A percentile compares a stretch with the other conserved stretches of the same genome.
These are phyloP conservation scores for Sporothrix curviconia DNA, from an alignment of 2,329 filamentous ascomycete species.

Conservation along the genomic window DNA sequence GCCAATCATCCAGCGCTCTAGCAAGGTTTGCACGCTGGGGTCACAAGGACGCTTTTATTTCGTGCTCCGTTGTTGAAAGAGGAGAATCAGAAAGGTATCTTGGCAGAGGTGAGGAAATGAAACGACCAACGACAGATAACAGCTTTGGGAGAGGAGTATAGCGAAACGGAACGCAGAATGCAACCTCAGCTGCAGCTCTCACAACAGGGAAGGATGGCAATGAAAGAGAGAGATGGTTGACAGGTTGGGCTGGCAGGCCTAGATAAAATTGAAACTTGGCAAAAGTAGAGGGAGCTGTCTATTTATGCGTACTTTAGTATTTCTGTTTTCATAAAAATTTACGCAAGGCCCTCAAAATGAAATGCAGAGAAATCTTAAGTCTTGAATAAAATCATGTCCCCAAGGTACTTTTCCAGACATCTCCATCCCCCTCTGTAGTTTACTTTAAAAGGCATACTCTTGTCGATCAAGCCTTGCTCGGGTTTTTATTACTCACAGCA, in stretches of 20 bases:
- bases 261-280: not conserved
- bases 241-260: not conserved
- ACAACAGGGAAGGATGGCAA: no score
- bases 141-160: no score
- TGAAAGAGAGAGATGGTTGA: not conserved
- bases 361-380: not conserved
- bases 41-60: conserved; percentile 8
- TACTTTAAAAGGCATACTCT: not conserved
- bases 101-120: no score
- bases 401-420: no score
- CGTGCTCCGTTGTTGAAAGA: not conserved
- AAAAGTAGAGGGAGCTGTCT: no score
- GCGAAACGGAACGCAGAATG: not conserved
- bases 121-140: no score
- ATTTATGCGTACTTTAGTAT: no score
- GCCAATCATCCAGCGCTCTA: no score
- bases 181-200: not conserved
- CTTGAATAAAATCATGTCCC: not conserved
- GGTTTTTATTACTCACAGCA: not conserved
- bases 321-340: no score
- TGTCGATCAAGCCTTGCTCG: conserved; percentile 1
- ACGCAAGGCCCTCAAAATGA: not conserved
- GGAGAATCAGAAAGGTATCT: no score
- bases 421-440: no score
- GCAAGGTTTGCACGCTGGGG: not conserved